Conservation (phyloP, 2,329 filamentous ascomycete genomes). For the Sclerotiophoma versabilis region DNA sequence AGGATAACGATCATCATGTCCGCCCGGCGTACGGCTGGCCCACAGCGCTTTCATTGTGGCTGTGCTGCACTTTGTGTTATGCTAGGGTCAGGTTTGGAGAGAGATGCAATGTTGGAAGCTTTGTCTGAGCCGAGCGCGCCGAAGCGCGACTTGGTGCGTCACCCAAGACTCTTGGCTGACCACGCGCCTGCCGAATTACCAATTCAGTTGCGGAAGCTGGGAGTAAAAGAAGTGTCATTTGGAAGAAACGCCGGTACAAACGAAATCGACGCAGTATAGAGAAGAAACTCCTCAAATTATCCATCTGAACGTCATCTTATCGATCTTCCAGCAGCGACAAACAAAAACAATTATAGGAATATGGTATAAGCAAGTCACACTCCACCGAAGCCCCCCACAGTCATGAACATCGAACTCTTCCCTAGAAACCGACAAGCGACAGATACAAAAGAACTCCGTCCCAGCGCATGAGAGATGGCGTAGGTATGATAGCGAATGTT, state of each 20-base stretch:
- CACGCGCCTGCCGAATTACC: neutral
- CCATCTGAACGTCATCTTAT: slow-evolving; percentile 7
- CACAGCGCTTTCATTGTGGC: neutral
- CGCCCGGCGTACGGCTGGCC: neutral
- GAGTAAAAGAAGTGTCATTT: too few relatives aligned
- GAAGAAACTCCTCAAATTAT: slow-evolving; percentile 4
- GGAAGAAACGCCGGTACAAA: neutral
- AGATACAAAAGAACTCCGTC: slow-evolving; percentile 8
- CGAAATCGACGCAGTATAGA: neutral
- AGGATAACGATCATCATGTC: neutral
- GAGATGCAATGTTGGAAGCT: neutral
- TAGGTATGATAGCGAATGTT: slow-evolving; percentile 7
- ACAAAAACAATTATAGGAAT: slow-evolving; percentile 4
- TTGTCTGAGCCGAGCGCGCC: neutral
- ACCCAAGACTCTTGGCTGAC: neutral
- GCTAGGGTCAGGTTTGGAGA: neutral
- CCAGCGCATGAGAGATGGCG: neutral
- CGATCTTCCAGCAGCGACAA: neutral
- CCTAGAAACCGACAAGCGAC: neutral
- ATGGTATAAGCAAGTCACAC: slow-evolving; percentile 10
- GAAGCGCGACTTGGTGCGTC: neutral
- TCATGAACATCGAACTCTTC: neutral
- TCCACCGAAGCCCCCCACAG: neutral
- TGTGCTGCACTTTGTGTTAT: neutral
- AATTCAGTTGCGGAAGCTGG: too few relatives aligned